Base-by-base conservation (phyloP, 2,329 filamentous ascomycete species). In the Xylaria sp. region DNA sequence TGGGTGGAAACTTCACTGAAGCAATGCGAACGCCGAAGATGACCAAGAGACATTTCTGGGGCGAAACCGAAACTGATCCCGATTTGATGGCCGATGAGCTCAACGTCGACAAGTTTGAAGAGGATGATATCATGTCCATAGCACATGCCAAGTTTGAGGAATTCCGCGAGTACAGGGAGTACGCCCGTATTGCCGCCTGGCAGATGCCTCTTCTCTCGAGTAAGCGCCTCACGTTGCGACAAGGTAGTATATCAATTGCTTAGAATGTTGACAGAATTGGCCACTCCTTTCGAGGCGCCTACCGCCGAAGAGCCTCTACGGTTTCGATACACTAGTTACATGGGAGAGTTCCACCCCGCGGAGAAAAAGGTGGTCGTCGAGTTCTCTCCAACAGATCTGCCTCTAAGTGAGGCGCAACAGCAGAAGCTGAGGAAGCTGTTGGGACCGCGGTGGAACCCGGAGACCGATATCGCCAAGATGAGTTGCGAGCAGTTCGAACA, bases 241-340 rank as follows among this genome's bases (percentile, higher is more conserved):
- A 8, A 35, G n/a, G 31, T 15, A 1, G 13, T 11, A 13, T 21
- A 37, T 27, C 17, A 44, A 44, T 54, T 54, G 15, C 66, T 38
- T 11, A 58, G n/a, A 21, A 8, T 54, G 35, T 41, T 25, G 41
- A 51, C 72, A 97, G 92, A 94, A 74, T 85, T 95, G 65, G 90
- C 91, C 57, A 91, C 91, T 77, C 90, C 91, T 17, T 98, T 97
- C 75, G 79, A 83, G 63, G 85, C 88, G 2, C 92, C 94, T 1
- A 83, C 85, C 13, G 76, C 82, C 29, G 77, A 87, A 46, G 83
- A 91, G 70, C 87, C 92, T 46, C 86, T 99, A 60, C 90, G 94
- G 71, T 99, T 97, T 87, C 90, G 95, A 71, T 97, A 97, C 81
- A 99, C 95, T 15, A 93, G 90, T 37, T 98, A 98, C 79, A 90